Conservation (phyloP, 805 yeast genomes). For the Candida hungchunana region DNA sequence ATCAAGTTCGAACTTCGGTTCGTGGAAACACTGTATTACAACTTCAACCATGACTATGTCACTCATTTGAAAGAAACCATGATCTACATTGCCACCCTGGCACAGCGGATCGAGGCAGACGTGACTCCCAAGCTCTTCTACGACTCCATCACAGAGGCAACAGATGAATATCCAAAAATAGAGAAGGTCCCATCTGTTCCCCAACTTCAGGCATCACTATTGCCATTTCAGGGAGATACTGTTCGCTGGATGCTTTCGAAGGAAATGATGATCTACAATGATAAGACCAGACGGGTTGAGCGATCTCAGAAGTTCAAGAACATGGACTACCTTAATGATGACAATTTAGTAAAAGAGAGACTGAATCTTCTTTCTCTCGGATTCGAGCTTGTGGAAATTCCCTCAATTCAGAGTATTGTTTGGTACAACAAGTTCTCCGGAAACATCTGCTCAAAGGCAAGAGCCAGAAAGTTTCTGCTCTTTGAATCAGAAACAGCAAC, state of each 20-base stretch:
- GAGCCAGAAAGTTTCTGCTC: conserved; percentile 28
- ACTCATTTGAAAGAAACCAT: too few relatives aligned
- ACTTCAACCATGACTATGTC: neutral
- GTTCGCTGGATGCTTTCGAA: conserved; percentile 51
- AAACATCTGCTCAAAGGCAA: conserved; percentile 35
- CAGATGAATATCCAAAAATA: conserved; percentile 26
- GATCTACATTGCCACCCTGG: neutral
- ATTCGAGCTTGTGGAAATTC: conserved; percentile 36
- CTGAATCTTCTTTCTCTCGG: conserved; percentile 49
- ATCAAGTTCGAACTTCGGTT: too few relatives aligned
- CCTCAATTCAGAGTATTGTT: conserved; percentile 2
- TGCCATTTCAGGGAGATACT: conserved; percentile 50
- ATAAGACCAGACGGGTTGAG: conserved; percentile 21
- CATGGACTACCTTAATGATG: conserved; percentile 8
- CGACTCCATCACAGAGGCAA: conserved; percentile 43
- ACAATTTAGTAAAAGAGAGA: conserved; percentile 26
- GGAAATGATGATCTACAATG: conserved; percentile 42
- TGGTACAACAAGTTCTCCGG: conserved; percentile 54
- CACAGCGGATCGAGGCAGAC: conserved; percentile 3
- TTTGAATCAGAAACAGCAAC: conserved; percentile 20
- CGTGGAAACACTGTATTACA: neutral
- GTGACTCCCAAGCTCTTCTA: conserved; percentile 41
- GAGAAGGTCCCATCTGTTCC: conserved; percentile 30
- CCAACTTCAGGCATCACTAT: conserved; percentile 39
- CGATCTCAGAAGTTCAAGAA: conserved; percentile 21